phyloP scores from a whole-genome alignment of 805 yeast genomes.

The Vanderwaltozyma verrucispora region DNA sequence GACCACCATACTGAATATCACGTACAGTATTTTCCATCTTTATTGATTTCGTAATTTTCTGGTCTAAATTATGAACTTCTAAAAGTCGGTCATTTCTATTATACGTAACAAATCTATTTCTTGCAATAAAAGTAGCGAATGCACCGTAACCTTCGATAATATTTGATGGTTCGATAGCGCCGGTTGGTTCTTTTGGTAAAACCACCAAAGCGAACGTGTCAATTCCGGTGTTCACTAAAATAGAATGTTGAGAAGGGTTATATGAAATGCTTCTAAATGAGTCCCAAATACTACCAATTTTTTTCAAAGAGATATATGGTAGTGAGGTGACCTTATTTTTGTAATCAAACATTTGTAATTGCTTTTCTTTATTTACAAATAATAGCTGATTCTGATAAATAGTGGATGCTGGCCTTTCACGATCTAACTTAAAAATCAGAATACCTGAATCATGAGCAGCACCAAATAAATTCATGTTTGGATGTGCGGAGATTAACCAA shows the following conservation, averaged over 20 bases:
- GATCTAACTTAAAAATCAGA: slow-evolving; percentile 93
- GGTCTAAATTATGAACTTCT: slow-evolving; percentile 73
- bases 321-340: slow-evolving; percentile 50
- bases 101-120: slow-evolving; percentile 87
- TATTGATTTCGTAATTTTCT: slow-evolving; percentile 72
- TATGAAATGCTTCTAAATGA: slow-evolving; percentile 77
- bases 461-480: slow-evolving; percentile 84
- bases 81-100: slow-evolving; percentile 51
- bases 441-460: slow-evolving; percentile 96
- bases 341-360: slow-evolving; percentile 71
- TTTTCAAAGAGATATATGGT: slow-evolving; percentile 76
- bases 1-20: slow-evolving; percentile 68
- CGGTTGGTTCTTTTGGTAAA: slow-evolving; percentile 78
- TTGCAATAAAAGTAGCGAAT: slow-evolving; percentile 82
- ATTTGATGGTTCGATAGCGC: slow-evolving; percentile 89
- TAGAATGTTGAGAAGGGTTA: slow-evolving; percentile 85
- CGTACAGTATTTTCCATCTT: slow-evolving; percentile 56
- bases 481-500: slow-evolving; percentile 88
- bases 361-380: slow-evolving; percentile 75
- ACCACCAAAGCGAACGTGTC: slow-evolving; percentile 64
- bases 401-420: slow-evolving; percentile 69
- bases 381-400: slow-evolving; percentile 72
- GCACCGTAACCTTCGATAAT: slow-evolving; percentile 71
- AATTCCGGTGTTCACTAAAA: slow-evolving; percentile 63
- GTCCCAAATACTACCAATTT: slow-evolving; percentile 77